Base-by-base conservation (phyloP, 2,329 filamentous ascomycete genomes). In the Alternaria dauci region DNA sequence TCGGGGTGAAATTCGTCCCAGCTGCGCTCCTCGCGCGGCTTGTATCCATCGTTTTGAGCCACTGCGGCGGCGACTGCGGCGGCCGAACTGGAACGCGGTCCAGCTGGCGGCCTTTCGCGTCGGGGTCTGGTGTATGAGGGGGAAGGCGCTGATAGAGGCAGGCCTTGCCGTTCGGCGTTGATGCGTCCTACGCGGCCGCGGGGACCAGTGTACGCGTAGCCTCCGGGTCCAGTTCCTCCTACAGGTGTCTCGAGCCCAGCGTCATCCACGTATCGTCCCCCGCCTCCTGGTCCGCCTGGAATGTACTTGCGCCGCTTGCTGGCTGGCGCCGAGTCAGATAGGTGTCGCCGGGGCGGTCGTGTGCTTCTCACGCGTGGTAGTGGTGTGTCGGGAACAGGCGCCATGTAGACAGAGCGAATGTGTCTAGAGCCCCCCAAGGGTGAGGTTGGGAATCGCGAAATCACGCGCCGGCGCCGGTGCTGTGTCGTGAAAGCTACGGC, bases 1-100 rank as follows among this genome's bases (percentile, higher is more conserved):
- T 97, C 92, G 0, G 93, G 93, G 78, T 99, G 95, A 67, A 98
- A 98, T 77, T 99, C 95, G 74, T 97, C 94, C 93, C 94, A 99
- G 53, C 93, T 92, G 64, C 94, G 89, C 81, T 99, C 95, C 80
- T 99, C 95, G 73, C 95, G 87, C 32, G 95, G 95, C 78, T 99
- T 99, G 81, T 98, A 98, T 52, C 94, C 94, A 82, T 98, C 95
- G 71, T 89, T 94, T 75, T 97, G 93, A 69, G 93, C 92, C 60
- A 95, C 91, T 4, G 91, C 91, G 6, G 93, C 93, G 52, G 94
- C 92, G 25, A 94, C 92, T 28, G 93, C 93, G 12, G 94, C 93
- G n/a, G 87, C 93, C 46, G 92, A 94, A 71, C 90, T 93, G 79
- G 91, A 96, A 67, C 91, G 87, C 76, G 91, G 91, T 70, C 85